Percentiles rank a stretch among this genome's conserved stretches.
Conservation (phyloP, 768 basidiomycete species). For the Omphalotus guepiniiformis region DNA sequence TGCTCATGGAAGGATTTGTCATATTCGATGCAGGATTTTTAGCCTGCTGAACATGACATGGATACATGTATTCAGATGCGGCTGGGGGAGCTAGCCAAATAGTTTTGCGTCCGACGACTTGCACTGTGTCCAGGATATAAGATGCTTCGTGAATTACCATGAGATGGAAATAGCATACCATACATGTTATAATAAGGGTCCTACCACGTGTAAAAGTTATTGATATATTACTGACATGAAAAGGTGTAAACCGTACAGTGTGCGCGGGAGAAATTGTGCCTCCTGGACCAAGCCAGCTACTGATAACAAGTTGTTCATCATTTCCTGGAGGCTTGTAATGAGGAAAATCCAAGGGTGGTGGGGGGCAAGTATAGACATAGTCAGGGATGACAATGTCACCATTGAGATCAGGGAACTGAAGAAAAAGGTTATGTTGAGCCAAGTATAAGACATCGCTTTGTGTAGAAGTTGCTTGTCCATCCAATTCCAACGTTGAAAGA, state of each 20-base stretch:
- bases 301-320: slow-evolving; percentile 62
- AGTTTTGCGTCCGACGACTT: slow-evolving; percentile 84
- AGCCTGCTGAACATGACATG: slow-evolving; percentile 27
- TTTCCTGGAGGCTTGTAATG: slow-evolving; percentile 63
- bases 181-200: slow-evolving; percentile 95
- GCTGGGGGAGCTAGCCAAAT: slow-evolving; percentile 87
- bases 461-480: slow-evolving; percentile 21
- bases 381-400: slow-evolving; percentile 83
- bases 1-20: slow-evolving; percentile 53
- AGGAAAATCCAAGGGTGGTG: slow-evolving; percentile 36
- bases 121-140: slow-evolving; percentile 45
- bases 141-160: slow-evolving; percentile 1
- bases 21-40: slow-evolving; percentile 34
- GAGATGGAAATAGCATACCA: slow-evolving; percentile 37
- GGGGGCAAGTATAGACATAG: slow-evolving; percentile 71
- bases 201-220: slow-evolving; percentile 34
- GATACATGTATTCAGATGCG: slow-evolving; percentile 54
- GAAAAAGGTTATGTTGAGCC: slow-evolving; percentile 84
- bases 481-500: slow-evolving; percentile 42
- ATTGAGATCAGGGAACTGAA: slow-evolving; percentile 76
- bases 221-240: slow-evolving; percentile 11
- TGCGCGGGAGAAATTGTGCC: slow-evolving; percentile 88
- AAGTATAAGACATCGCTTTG: slow-evolving; percentile 57
- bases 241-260: slow-evolving; percentile 42
- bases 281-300: slow-evolving; percentile 79